A percentile compares a stretch with the other conserved stretches of the same genome.
phyloP scores from a whole-genome alignment of 2,329 filamentous ascomycete species.

The Phaeosphaeria sp. region DNA sequence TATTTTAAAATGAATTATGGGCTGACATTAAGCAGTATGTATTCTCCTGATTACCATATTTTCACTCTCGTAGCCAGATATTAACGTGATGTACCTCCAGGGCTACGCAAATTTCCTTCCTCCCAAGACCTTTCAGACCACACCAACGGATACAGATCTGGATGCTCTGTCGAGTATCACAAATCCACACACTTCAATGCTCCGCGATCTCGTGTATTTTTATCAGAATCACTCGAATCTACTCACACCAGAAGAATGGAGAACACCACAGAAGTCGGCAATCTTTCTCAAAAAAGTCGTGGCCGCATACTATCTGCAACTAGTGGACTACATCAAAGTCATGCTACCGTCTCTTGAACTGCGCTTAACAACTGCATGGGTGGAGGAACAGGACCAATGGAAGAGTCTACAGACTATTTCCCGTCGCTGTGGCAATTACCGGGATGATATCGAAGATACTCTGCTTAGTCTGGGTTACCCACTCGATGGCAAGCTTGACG shows the following conservation, averaged over 20 bases:
- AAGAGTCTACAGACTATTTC: slow-evolving; percentile 40
- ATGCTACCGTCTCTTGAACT: slow-evolving; percentile 44
- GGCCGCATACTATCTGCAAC: slow-evolving; percentile 40
- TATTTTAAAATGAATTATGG: too few species aligned
- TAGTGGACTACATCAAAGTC: slow-evolving; percentile 44
- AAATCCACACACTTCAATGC: slow-evolving; percentile 37
- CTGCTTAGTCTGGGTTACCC: slow-evolving; percentile 37
- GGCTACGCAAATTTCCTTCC: slow-evolving; percentile 33
- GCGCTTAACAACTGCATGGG: slow-evolving; percentile 38
- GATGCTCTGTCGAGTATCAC: slow-evolving; percentile 1
- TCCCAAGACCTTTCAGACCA: slow-evolving; percentile 1
- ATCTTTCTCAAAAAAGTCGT: slow-evolving; percentile 44
- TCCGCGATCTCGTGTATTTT: slow-evolving; percentile 37
- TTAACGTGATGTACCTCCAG: neutral
- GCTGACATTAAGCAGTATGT: too few species aligned
- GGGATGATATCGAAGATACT: slow-evolving; percentile 44
- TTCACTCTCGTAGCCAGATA: too few species aligned
- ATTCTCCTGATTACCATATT: too few species aligned
- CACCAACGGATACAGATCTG: neutral
- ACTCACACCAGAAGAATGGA: slow-evolving; percentile 26
- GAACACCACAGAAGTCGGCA: slow-evolving; percentile 25
- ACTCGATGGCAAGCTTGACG: slow-evolving; percentile 13
- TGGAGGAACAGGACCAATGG: slow-evolving; percentile 45
- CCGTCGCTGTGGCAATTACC: slow-evolving; percentile 43
- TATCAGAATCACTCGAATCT: slow-evolving; percentile 28